Conservation (phyloP, 306 rosid species). For the Acacia crassicarpa region DNA sequence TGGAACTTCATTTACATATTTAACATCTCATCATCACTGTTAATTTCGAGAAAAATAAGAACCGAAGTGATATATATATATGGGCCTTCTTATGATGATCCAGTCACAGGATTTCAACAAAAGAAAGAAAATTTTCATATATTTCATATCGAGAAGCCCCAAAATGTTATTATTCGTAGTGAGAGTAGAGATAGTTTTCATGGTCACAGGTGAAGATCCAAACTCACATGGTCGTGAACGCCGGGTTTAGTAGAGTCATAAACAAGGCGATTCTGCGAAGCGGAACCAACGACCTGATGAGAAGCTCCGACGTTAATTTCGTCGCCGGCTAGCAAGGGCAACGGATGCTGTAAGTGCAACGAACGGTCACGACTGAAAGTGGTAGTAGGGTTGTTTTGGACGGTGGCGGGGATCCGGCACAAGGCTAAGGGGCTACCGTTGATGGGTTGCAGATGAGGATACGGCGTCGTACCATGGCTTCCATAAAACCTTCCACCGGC, state of each 20-base stretch:
- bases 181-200: background rate
- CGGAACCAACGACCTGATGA: conserved; percentile 29
- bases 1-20: background rate
- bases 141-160: background rate
- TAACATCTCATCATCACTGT: background rate
- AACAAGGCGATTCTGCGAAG: conserved; percentile 42
- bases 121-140: conserved; percentile 8
- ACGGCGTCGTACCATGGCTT: conserved; percentile 35
- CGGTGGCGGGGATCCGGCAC: conserved; percentile 61
- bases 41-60: background rate
- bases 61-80: background rate
- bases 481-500: conserved; percentile 50
- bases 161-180: background rate
- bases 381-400: conserved; percentile 55
- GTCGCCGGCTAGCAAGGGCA: conserved; percentile 54
- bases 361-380: conserved; percentile 52
- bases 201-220: conserved; percentile 86
- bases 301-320: conserved; percentile 36
- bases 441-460: conserved; percentile 49
- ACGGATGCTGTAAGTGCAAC: conserved; percentile 26
- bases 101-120: background rate
- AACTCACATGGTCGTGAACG: conserved; percentile 73
- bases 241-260: conserved; percentile 48
- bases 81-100: background rate
- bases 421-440: conserved; percentile 70